Conservation (phyloP, 176 grass and related monocot species). For the Phyllostachys edulis region DNA sequence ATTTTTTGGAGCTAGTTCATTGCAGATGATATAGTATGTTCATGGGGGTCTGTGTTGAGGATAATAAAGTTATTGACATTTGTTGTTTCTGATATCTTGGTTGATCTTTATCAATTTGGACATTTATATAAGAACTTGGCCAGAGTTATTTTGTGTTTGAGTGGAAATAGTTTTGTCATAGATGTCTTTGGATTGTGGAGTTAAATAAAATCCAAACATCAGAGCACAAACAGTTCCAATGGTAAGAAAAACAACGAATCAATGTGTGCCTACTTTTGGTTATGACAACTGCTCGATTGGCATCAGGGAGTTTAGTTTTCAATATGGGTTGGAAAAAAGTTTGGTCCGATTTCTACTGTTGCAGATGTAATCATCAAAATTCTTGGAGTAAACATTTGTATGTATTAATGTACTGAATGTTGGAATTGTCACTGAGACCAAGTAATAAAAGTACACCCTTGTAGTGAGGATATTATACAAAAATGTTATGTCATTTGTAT, state of each 20-base stretch:
- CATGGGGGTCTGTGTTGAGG: background rate
- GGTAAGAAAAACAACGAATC: background rate
- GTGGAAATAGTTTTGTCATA: background rate
- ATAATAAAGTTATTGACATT: background rate
- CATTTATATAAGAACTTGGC: background rate
- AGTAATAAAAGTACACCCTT: constrained; percentile 1
- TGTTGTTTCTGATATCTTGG: background rate
- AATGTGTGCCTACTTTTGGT: background rate
- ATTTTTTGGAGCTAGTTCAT: background rate
- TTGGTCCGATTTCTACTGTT: background rate
- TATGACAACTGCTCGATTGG: background rate
- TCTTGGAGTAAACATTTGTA: background rate
- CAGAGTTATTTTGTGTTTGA: constrained; percentile 7
- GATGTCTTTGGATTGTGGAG: background rate
- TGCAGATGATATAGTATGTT: background rate
- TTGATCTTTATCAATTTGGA: constrained; percentile 10
- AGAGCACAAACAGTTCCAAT: background rate
- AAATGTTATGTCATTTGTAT: background rate
- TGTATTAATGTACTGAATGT: background rate
- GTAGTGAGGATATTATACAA: constrained; percentile 21
- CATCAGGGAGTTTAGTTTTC: background rate
- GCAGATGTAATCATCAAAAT: constrained; percentile 16
- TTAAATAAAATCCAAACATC: background rate
- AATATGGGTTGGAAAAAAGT: background rate
- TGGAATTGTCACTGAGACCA: background rate